Base-by-base conservation (phyloP, 305 asterid genomes). In the Lippia alba region DNA sequence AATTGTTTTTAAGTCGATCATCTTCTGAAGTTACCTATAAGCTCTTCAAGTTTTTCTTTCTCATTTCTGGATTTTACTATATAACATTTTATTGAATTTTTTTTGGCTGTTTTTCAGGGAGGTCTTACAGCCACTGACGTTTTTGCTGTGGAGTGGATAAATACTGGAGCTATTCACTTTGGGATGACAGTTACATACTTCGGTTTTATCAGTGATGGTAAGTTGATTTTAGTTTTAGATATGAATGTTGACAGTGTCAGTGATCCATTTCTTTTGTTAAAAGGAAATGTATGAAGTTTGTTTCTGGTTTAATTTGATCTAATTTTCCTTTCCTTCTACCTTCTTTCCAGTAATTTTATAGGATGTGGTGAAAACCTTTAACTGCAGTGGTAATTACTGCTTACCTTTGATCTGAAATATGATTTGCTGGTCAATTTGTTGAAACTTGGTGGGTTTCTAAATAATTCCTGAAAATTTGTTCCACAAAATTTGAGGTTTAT, bases 91-190 rank as follows among this genome's bases (percentile, higher is more conserved):
- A 2, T 4, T 36, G 53, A 6, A 54, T 8, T 24, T 65, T 67
- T 80, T 58, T 40, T 60, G 71, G 53, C 73, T 79, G 56, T 54
- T 81, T 34, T 73, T 44, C 83, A 94, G 99, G 99, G 99, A 64
- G 98, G 98, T 69, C 98, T 92, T 74, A 90, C 98, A 18, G 94
- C 99, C 67, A 90, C 89, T 44, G 99, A 94, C 85, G 99, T 94
- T 81, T 91, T 94, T 85, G 97, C 97, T 59, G 99, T 82, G 76
- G 97, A 94, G 85, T 94, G 99, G 99, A 86, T 91, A 73, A 91
- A 91, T 69, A 79, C 91, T 72, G 99, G 99, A 58, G 85, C 87
- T 36, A 94, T 94, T 82, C 99, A 94, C 81, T 94, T 92, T 70
- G 99, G 99, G 82, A 84, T 80, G 69, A 90, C 97, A 34, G 99